phyloP scores from a whole-genome alignment of 2,329 filamentous ascomycete genomes.

The Intubia oerlemansii region DNA sequence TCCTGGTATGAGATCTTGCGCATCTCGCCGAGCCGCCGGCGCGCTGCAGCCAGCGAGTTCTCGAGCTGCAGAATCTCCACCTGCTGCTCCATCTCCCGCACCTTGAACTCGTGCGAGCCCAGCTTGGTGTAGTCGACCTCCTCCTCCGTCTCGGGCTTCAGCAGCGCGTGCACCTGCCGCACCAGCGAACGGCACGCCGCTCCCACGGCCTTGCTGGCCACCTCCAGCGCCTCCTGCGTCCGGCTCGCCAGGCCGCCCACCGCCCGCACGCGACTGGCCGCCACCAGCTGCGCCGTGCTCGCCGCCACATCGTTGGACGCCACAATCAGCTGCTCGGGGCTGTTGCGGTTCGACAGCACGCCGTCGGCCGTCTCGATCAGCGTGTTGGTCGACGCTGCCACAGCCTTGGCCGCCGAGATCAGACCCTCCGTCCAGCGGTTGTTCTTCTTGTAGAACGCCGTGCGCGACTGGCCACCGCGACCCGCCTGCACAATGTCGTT shows the following conservation, averaged over 20 bases:
- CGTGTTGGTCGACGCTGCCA: conserved; percentile 80
- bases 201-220: conserved; percentile 81
- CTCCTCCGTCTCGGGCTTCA: conserved; percentile 63
- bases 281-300: conserved; percentile 88
- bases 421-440: conserved; percentile 97
- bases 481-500: conserved; percentile 93
- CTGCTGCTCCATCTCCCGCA: conserved; percentile 98
- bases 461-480: conserved; percentile 65
- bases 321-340: conserved; percentile 90
- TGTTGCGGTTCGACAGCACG: conserved; percentile 79
- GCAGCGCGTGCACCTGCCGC: conserved; percentile 84
- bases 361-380: conserved; percentile 96
- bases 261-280: conserved; percentile 87
- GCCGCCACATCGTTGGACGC: conserved; percentile 94
- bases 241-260: conserved; percentile 72
- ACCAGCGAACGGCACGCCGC: conserved; percentile 73
- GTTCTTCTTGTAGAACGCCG: conserved; percentile 99
- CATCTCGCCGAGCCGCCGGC: conserved; percentile 85
- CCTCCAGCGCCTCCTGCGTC: conserved; percentile 79
- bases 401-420: conserved; percentile 91
- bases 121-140: conserved; percentile 80
- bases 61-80: conserved; percentile 95
- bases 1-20: conserved; percentile 89
- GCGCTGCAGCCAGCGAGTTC: conserved; percentile 59
- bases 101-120: conserved; percentile 92